These are phyloP conservation scores for Polygonum aviculare DNA, from an alignment of 148 eudicot species.

Conservation along the genomic window DNA sequence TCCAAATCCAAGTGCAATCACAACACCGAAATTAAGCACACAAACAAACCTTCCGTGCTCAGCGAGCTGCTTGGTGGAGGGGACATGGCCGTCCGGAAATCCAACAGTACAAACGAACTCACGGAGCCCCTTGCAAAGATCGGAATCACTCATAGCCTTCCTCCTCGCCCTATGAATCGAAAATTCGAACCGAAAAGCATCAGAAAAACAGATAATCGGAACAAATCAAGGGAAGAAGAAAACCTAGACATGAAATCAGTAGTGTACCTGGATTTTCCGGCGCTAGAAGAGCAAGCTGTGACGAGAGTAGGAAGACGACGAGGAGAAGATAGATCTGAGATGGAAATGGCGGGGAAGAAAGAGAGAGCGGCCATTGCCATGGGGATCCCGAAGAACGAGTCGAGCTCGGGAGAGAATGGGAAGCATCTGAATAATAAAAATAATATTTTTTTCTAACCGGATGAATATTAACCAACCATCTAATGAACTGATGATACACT, in stretches of 20 bases:
- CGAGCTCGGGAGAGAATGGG: slow-evolving; percentile 3
- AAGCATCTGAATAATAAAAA: neutral
- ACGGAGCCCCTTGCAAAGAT: slow-evolving; percentile 50
- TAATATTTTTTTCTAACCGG: neutral
- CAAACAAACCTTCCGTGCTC: slow-evolving; percentile 68
- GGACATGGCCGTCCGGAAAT: slow-evolving; percentile 66
- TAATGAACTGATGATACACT: neutral
- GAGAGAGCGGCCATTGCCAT: slow-evolving; percentile 3
- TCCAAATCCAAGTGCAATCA: neutral
- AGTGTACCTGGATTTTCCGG: neutral
- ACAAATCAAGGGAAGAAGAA: neutral
- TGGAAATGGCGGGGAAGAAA: slow-evolving; percentile 1
- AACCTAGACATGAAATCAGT: neutral
- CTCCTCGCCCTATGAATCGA: neutral
- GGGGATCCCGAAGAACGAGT: slow-evolving; percentile 3
- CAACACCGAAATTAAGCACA: neutral
- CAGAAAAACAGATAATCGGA: neutral
- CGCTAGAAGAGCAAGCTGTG: neutral
- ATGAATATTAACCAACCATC: neutral
- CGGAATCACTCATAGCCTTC: slow-evolving; percentile 42
- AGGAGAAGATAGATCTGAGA: neutral
- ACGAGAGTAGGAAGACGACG: neutral
- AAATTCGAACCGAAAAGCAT: neutral
- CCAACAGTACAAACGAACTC: slow-evolving; percentile 47
- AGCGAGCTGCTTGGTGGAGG: slow-evolving; percentile 73